These are phyloP conservation scores for Acer saccharum DNA, from an alignment of 345 rosid genomes.

Conservation along the genomic window DNA sequence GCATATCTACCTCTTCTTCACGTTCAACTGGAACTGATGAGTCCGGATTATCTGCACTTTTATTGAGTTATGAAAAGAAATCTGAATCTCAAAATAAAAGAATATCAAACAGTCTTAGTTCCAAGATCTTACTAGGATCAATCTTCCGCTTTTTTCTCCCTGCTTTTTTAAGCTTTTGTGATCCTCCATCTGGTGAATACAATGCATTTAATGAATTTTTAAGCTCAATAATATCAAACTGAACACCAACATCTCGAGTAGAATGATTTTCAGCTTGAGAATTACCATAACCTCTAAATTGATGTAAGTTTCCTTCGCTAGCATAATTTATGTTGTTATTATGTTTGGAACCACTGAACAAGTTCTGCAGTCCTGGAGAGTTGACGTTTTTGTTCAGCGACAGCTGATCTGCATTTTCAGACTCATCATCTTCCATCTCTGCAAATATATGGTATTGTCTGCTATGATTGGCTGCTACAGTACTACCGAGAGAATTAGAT, in stretches of 20 bases:
- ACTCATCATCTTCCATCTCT: slow-evolving; percentile 74
- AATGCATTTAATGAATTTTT: slow-evolving; percentile 30
- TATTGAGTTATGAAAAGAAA: slow-evolving; percentile 16
- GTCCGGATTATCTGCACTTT: slow-evolving; percentile 44
- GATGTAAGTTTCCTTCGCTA: slow-evolving; percentile 36
- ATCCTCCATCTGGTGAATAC: slow-evolving; percentile 40
- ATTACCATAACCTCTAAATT: slow-evolving; percentile 32
- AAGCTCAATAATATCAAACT: slow-evolving; percentile 17
- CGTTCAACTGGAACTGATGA: slow-evolving; percentile 38
- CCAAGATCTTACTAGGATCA: slow-evolving; percentile 63
- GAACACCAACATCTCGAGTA: slow-evolving; percentile 24
- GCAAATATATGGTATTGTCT: slow-evolving; percentile 63
- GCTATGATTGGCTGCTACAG: slow-evolving; percentile 43
- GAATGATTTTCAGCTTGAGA: slow-evolving; percentile 23
- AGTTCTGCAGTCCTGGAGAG: slow-evolving; percentile 55
- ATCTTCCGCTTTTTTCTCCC: slow-evolving; percentile 69
- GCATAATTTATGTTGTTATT: slow-evolving; percentile 33
- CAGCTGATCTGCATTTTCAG: slow-evolving; percentile 34
- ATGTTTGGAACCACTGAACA: slow-evolving; percentile 48
- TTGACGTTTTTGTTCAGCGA: slow-evolving; percentile 39
- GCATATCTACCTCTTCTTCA: slow-evolving; percentile 53
- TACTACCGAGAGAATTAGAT: slow-evolving; percentile 33
- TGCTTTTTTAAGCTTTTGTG: slow-evolving; percentile 49
- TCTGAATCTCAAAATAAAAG: slow-evolving; percentile 7
- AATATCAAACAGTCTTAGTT: not conserved